A percentile compares a stretch with the other conserved stretches of the same genome.
Conservation (phyloP, 2,329 filamentous ascomycete genomes). For the Hypomyces rosellus region DNA sequence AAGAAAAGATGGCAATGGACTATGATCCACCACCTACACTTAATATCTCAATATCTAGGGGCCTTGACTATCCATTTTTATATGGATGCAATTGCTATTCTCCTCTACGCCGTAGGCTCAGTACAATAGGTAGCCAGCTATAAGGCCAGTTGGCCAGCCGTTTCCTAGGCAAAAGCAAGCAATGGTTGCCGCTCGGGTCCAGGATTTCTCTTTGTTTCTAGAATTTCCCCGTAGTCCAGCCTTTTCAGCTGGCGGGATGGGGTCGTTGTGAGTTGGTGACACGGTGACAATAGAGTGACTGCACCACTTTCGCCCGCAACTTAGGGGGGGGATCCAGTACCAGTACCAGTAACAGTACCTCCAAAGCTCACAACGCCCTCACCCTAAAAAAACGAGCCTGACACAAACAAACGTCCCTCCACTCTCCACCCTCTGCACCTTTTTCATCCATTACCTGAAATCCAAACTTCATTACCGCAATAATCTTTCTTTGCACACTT, state of each 20-base stretch:
- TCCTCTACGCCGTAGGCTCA: not conserved
- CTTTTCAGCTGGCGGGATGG: no score
- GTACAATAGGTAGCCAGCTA: not conserved
- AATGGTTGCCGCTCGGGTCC: slow-evolving; percentile 4
- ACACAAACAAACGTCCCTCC: slow-evolving; percentile 11
- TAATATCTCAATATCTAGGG: not conserved
- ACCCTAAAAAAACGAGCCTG: slow-evolving; percentile 10
- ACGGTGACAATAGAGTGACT: not conserved
- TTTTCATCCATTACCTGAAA: no score
- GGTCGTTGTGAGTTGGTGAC: no score
- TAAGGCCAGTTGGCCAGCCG: not conserved
- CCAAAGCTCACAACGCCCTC: slow-evolving; percentile 11
- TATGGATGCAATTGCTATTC: not conserved
- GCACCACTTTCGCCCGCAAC: not conserved
- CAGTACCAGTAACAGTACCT: not conserved
- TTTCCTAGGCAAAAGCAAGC: not conserved
- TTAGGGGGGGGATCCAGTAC: not conserved
- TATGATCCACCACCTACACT: no score
- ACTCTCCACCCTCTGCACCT: slow-evolving; percentile 1
- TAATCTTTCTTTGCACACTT: no score
- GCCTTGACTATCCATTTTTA: not conserved
- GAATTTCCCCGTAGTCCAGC: not conserved
- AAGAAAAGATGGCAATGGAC: no score
- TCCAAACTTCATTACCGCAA: no score
- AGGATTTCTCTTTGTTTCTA: slow-evolving; percentile 10